Evolutionary conservation across 2,329 filamentous ascomycete genomes (phyloP).

Genomic region (Aspergillus sp.): DNA sequence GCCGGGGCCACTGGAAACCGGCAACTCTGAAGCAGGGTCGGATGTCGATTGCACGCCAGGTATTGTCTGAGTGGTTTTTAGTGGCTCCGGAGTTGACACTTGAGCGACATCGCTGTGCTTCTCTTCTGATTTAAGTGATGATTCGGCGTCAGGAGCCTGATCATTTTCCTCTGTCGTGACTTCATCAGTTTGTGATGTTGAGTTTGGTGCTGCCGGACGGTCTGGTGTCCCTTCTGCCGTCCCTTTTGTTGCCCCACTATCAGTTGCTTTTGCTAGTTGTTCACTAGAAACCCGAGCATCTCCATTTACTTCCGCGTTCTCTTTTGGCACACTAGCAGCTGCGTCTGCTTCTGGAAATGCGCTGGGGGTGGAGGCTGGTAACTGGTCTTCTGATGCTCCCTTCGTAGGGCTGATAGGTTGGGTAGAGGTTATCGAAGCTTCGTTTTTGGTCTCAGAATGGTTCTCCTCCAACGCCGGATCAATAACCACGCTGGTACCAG

Average conservation of each 20-base stretch:
- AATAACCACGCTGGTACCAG: neutral
- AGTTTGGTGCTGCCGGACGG: neutral
- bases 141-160: slow-evolving; percentile 1
- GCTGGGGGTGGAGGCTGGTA: neutral
- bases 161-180: slow-evolving; percentile 6
- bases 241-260: slow-evolving; percentile 1
- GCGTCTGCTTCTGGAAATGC: neutral
- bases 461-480: neutral
- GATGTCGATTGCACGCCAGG: neutral
- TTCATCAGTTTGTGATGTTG: neutral
- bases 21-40: slow-evolving; percentile 1
- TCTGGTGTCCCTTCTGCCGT: slow-evolving; percentile 7
- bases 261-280: neutral
- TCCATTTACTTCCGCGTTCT: neutral
- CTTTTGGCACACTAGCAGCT: neutral
- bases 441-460: neutral
- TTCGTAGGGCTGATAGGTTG: neutral
- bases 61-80: slow-evolving; percentile 1
- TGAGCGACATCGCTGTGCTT: slow-evolving; percentile 1
- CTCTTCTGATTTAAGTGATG: neutral
- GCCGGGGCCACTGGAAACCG: neutral
- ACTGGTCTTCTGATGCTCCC: neutral
- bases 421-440: neutral
- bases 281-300: neutral
- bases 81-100: slow-evolving; percentile 3